Conservation (phyloP, 139 green algal species). For the Tetradesmus lagerheimii region DNA sequence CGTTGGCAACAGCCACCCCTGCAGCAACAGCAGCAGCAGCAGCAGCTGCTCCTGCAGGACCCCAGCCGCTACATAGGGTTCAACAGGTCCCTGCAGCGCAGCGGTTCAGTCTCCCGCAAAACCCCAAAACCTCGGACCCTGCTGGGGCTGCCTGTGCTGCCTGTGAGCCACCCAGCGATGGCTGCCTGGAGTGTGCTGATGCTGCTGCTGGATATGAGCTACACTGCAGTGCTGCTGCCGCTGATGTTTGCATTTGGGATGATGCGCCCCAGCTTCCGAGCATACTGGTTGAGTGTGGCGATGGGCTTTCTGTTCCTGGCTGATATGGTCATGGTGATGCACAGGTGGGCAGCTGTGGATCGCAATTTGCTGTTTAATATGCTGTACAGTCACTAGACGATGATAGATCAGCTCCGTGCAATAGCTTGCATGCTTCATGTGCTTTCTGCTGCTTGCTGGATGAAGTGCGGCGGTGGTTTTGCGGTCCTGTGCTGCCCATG, state of each 20-base stretch:
- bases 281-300: conserved; percentile 23
- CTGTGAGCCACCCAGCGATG: conserved; percentile 18
- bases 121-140: not conserved
- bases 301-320: conserved; percentile 40
- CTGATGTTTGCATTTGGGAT: conserved; percentile 38
- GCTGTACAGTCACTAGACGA: too few species aligned
- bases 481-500: too few species aligned
- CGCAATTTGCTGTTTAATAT: too few species aligned
- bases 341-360: not conserved
- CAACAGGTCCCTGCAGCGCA: not conserved
- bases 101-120: not conserved
- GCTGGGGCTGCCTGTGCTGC: conserved; percentile 17
- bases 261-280: not conserved
- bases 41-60: not conserved
- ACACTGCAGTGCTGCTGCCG: conserved; percentile 44
- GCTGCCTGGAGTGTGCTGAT: conserved; percentile 25
- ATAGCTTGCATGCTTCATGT: too few species aligned
- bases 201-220: conserved; percentile 28
- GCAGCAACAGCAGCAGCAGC: not conserved
- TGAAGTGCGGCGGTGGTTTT: too few species aligned
- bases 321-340: not conserved
- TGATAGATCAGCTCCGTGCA: too few species aligned
- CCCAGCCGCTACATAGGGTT: not conserved
- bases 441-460: too few species aligned
- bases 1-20: not conserved